A percentile compares a stretch with the other conserved stretches of the same genome.
Evolutionary conservation across 371 early-diverging fungal genomes (phyloP).

Genomic region (Cokeromyces recurvatus): DNA sequence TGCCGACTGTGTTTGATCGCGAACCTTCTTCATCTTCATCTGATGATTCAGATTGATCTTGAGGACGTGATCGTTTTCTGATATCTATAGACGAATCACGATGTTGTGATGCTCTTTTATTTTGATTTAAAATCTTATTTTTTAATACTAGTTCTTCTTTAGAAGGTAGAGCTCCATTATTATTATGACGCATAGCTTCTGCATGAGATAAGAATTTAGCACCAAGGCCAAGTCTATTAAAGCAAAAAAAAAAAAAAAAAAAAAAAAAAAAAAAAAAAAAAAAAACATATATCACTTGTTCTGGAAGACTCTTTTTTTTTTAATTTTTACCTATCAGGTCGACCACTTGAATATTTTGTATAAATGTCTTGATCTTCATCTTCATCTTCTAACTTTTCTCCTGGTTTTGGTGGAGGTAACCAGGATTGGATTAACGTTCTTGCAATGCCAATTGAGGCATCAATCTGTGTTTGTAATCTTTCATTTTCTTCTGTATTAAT

Average conservation of each 20-base stretch:
- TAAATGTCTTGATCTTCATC: conserved; percentile 27
- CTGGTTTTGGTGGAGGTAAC: conserved; percentile 37
- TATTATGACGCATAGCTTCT: conserved; percentile 49
- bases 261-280: not conserved
- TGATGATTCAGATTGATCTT: conserved; percentile 11
- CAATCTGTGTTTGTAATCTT: conserved; percentile 42
- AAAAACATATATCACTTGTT: too few species aligned
- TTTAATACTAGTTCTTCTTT: conserved; percentile 35
- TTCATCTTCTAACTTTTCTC: conserved; percentile 30
- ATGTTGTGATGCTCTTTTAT: conserved; percentile 32
- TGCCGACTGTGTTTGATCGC: conserved; percentile 21
- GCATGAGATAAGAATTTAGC: conserved; percentile 56
- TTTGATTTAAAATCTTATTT: conserved; percentile 47
- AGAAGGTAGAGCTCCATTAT: conserved; percentile 24
- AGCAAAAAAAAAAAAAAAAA: too few species aligned
- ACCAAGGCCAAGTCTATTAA: conserved; percentile 49
- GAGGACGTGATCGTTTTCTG: conserved; percentile 12
- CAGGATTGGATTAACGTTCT: conserved; percentile 41
- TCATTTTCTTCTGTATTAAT: conserved; percentile 35
- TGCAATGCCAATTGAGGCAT: conserved; percentile 42
- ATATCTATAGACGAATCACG: conserved; percentile 20
- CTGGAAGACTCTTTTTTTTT: not conserved
- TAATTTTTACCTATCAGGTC: conserved; percentile 39
- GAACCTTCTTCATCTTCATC: conserved; percentile 49
- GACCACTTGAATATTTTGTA: conserved; percentile 31